Evolutionary conservation across 2,329 filamentous ascomycete genomes (phyloP), one percentile per base, ranked within the genome.

Genomic region (Fonsecaea multimorphosa): DNA sequence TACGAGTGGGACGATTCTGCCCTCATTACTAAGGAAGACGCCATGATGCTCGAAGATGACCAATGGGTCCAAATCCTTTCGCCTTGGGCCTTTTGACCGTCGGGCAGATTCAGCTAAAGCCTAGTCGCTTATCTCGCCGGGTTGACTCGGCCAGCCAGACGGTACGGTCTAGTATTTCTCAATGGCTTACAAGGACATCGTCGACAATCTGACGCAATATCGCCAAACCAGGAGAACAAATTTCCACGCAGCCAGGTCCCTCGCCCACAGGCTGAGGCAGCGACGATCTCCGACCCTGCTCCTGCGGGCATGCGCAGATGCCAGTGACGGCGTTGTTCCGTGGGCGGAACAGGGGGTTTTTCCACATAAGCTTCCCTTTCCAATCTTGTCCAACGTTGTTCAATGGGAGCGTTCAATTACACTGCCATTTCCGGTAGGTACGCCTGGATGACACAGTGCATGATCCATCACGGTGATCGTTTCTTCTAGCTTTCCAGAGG

Each of bases 351-450:
- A 5, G 9, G 1, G 44, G 44, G 19, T 31, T 14, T 22, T 24
- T 29, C 16, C 38, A 32, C 56, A 19, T 32, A 49, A 9, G 7
- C 24, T 22, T 7, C 44, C n/a, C 2, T 16, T 34, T 24, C 9
- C 19, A 32, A 46, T 12, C 1, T 38, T 29, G 19, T n/a, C 36
- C 44, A 22, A 22, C 22, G 14, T 34, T 24, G 27, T 34, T 38
- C 56, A 58, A 58, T 49, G 24, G n/a, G n/a, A 34, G 38, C 1
- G 6, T 32, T 14, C 40, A 24, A 14, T 11, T 31, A 34, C 24
- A 58, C 27, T 58, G 49, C 56, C 38, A 7, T 44, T 31, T 58
- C 14, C 11, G 56, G 56, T 22, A 38, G 9, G n/a, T 49, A 9
- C 12, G 3, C 44, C 24, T 16, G 19, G 24, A 19, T 49, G 44